Evolutionary conservation across 2,329 filamentous ascomycete genomes (phyloP).

Genomic region (Seiridium cupressi): DNA sequence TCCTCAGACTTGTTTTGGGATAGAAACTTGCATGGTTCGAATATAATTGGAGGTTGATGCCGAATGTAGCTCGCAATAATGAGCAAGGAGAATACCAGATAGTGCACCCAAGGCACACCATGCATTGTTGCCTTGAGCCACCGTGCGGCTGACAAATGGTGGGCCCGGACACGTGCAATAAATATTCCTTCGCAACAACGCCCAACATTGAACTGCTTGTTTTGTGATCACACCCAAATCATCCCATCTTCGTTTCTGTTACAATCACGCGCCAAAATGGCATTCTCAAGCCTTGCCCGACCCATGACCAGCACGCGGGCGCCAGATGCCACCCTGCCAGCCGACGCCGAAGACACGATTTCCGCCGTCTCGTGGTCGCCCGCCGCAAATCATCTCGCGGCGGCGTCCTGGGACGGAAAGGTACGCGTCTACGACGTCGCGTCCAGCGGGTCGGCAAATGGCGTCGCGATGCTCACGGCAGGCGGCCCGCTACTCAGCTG

Average conservation of each 20-base stretch:
- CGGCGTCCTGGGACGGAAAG: conserved; percentile 33
- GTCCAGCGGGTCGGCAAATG: conserved; percentile 16
- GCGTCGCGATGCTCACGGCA: conserved; percentile 19
- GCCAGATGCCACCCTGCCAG: conserved; percentile 22
- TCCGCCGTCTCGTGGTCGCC: conserved; percentile 34
- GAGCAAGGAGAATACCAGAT: no score
- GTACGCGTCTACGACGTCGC: conserved; percentile 33
- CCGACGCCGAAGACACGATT: conserved; percentile 31
- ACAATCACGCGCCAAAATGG: background rate
- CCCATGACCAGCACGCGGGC: background rate
- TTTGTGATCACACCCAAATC: background rate
- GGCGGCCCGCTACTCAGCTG: conserved; percentile 30
- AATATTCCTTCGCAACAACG: background rate
- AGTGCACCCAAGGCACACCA: background rate
- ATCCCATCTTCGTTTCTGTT: background rate
- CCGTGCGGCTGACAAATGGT: background rate
- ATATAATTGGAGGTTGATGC: no score
- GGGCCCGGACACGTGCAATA: background rate
- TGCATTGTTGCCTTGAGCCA: background rate
- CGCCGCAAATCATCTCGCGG: conserved; percentile 27
- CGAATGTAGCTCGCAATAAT: no score
- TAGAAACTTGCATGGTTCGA: no score
- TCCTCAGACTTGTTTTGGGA: no score
- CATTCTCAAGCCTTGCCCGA: background rate
- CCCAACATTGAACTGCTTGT: background rate